Evolutionary conservation across 108 stramenopile species (phyloP), one percentile per base, ranked within the genome.

Genomic region (Discostella pseudostelligera): DNA sequence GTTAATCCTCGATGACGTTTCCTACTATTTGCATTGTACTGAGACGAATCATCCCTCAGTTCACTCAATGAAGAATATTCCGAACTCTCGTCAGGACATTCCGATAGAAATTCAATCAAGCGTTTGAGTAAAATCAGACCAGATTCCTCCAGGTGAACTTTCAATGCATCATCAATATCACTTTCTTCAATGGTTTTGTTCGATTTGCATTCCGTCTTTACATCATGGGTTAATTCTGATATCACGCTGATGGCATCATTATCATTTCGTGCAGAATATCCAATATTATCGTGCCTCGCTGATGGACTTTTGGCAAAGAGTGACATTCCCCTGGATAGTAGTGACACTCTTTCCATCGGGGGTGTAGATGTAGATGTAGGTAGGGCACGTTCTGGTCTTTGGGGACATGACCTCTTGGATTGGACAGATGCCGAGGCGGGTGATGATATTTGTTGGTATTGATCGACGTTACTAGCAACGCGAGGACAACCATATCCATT

Each of bases 1-100:
- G 87, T 85, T 28, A 91, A 58, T 14, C 89, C 89, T 13, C 71
- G 56, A 29, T 67, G 60, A 20, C 40, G 51, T 39, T n/a, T 58
- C 21, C 21, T 46, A 28, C 53, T 46, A 14, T 37, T 53, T 14
- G 39, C 12, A 17, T 40, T n/a, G n/a, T n/a, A n/a, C n/a, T n/a
- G n/a, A n/a, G n/a, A n/a, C n/a, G 10, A 36, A 20, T 25, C 20
- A n/a, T 35, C 25, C 12, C 54, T 42, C 19, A 16, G 37, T 12
- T 32, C 60, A 42, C 36, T 51, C 28, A 47, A 39, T 36, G 40
- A 25, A 39, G 46, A 29, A 14, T 36, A 28, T 22, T 45, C 36
- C 19, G 26, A 19, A 16, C 56, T 26, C 49, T 77, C 76, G 25
- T 70, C 76, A 8, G 76, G 76, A 35, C 76, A 77, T 54, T 65